Conservation (phyloP, 2,329 filamentous ascomycete species). For the Graphium sp. region DNA sequence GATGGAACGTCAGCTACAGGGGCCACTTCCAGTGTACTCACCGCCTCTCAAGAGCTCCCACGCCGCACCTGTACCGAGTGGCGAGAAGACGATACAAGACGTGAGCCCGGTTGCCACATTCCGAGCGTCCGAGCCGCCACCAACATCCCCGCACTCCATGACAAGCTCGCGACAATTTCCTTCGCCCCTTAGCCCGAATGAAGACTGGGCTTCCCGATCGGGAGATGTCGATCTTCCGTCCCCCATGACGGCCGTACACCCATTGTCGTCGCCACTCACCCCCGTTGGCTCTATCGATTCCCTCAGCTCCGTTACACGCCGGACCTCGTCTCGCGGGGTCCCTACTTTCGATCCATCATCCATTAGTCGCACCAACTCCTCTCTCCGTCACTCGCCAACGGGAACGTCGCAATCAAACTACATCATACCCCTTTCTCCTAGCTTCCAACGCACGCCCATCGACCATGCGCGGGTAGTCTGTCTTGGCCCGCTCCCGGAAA, state of each 20-base stretch:
- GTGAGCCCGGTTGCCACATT: constrained; percentile 16
- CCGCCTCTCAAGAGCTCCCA: constrained; percentile 14
- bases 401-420: no score
- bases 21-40: constrained; percentile 29
- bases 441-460: constrained; percentile 29
- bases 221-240: constrained; percentile 22
- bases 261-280: no score
- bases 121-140: constrained; percentile 11
- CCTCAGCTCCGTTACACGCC: not conserved
- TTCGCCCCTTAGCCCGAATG: constrained; percentile 29
- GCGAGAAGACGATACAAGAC: constrained; percentile 17
- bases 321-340: constrained; percentile 5
- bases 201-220: constrained; percentile 20
- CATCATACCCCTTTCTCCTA: constrained; percentile 7
- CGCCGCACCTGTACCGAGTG: constrained; percentile 3
- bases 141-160: constrained; percentile 12
- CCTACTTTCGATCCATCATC: constrained; percentile 11
- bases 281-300: constrained; percentile 1
- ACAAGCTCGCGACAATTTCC: constrained; percentile 17
- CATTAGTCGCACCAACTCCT: constrained; percentile 13
- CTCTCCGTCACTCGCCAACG: constrained; percentile 8
- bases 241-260: constrained; percentile 20
- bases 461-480: constrained; percentile 35
- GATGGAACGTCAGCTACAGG: constrained; percentile 30
- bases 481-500: constrained; percentile 34